A percentile compares a stretch with the other conserved stretches of the same genome.
Conservation (phyloP, 2,329 filamentous ascomycete species). For the Stachybotrys elegans region DNA sequence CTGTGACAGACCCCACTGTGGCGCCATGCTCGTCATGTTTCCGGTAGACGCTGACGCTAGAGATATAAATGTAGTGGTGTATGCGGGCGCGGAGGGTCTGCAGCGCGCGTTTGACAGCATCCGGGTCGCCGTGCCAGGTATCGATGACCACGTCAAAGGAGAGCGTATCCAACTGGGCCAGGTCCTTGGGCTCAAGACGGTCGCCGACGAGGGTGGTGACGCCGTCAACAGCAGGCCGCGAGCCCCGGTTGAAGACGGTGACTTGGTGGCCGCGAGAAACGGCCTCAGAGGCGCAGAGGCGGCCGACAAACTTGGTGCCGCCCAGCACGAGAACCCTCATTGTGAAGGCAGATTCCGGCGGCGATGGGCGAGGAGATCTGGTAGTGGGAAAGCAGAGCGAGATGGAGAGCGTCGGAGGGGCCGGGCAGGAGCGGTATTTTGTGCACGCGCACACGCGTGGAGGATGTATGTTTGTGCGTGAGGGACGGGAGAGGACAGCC, state of each 20-base stretch:
- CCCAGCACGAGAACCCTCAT: conserved; percentile 15
- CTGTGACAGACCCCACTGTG: conserved; percentile 4
- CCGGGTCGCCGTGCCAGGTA: conserved; percentile 11
- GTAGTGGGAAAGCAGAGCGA: no score
- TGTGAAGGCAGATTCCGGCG: no score
- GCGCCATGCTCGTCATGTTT: conserved; percentile 1
- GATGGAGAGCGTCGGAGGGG: no score
- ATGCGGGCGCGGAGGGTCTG: conserved; percentile 10
- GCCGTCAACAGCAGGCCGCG: conserved; percentile 6
- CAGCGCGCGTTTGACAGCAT: conserved; percentile 8
- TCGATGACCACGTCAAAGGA: conserved; percentile 13
- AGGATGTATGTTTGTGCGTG: no score
- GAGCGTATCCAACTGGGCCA: conserved; percentile 5
- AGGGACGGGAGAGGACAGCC: no score
- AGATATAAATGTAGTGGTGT: conserved; percentile 13
- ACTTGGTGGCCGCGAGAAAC: conserved; percentile 7
- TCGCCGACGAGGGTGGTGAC: conserved; percentile 10
- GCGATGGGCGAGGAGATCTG: no score
- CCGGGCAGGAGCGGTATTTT: no score
- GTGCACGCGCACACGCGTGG: no score
- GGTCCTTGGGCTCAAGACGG: conserved; percentile 7
- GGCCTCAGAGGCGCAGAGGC: conserved; percentile 8
- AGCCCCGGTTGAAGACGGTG: conserved; percentile 11
- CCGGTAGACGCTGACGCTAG: conserved; percentile 10
- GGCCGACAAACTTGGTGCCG: conserved; percentile 13